Conservation (phyloP, 2,329 filamentous ascomycete species). For the Sporothrix protearum region DNA sequence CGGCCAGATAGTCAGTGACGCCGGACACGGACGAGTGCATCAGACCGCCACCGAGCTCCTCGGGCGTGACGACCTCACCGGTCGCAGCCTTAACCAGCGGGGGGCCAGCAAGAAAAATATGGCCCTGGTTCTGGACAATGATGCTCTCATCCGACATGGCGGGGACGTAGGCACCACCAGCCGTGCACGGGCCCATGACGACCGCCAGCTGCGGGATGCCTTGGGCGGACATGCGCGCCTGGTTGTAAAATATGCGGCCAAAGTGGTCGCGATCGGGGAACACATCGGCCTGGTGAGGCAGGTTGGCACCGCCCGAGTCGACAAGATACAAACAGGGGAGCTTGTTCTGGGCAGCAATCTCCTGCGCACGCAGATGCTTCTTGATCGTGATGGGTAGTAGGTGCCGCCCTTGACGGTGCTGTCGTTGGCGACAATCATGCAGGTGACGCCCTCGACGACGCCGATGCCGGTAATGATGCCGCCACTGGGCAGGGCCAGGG, state of each 20-base stretch:
- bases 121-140: slow-evolving; percentile 92
- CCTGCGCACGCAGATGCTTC: slow-evolving; percentile 91
- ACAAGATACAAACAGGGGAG: slow-evolving; percentile 90
- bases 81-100: slow-evolving; percentile 95
- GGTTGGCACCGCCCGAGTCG: slow-evolving; percentile 90
- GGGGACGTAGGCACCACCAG: slow-evolving; percentile 91
- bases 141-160: slow-evolving; percentile 98
- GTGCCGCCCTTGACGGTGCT: slow-evolving; percentile 96
- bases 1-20: slow-evolving; percentile 91
- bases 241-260: slow-evolving; percentile 96
- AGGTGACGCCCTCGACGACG: slow-evolving; percentile 83
- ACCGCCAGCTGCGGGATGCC: slow-evolving; percentile 92
- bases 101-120: slow-evolving; percentile 93
- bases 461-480: slow-evolving; percentile 93
- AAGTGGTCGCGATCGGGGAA: slow-evolving; percentile 96
- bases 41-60: slow-evolving; percentile 85
- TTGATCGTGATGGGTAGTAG: slow-evolving; percentile 96
- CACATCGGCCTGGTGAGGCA: slow-evolving; percentile 91
- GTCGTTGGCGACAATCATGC: slow-evolving; percentile 92
- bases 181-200: slow-evolving; percentile 96
- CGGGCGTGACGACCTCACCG: slow-evolving; percentile 83
- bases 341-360: slow-evolving; percentile 83
- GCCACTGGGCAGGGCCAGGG: slow-evolving; percentile 64
- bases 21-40: slow-evolving; percentile 89
- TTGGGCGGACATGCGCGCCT: slow-evolving; percentile 83